Base-by-base conservation (phyloP, 1,284 basidiomycete genomes). In the Inonotus obliquus region DNA sequence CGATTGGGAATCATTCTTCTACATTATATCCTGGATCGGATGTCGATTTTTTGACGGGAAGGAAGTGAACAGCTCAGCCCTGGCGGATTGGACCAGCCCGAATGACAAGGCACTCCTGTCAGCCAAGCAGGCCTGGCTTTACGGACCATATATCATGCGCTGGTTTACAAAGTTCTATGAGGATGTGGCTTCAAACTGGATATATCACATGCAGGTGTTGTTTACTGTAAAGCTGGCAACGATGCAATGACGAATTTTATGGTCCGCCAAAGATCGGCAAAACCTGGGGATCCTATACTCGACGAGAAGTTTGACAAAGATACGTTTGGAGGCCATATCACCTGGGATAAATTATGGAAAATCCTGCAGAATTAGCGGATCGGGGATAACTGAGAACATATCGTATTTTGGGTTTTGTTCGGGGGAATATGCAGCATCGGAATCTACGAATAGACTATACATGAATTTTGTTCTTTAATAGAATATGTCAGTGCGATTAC, bases 1-100 rank as follows among this genome's bases (percentile, higher is more conserved):
- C 23, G 55, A 57, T 25, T 57, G 55, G 55, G 55, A 57, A 11
- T 57, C 55, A 13, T 21, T 45, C 14, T 44, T 57, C 13, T 57
- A 47, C 27, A 38, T 57, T n/a, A 37, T 57, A 13, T 25, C 19
- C 39, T 57, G 55, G 55, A 57, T 57, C 39, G 44, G 14, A 10
- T 57, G 38, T n/a, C 38, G 32, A 2, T 57, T 21, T 45, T 21
- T 13, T 5, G 23, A 47, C 3, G 55, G 55, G 21, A 19, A 44
- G 2, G 41, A 45, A 14, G 38, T 45, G 1, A 27, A 57, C 13
- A 23, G 2, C 4, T 11, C 21, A n/a, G 53, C 32, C 13, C 17
- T 54, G 1, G 10, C 4, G 4, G 32, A 37, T 6, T 44, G 41
- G 41, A 4, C 11, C 38, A n/a, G n/a, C 2, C 38, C 38, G 13